Evolutionary conservation across 805 yeast genomes (phyloP).

Genomic region (Candida tallmaniae): DNA sequence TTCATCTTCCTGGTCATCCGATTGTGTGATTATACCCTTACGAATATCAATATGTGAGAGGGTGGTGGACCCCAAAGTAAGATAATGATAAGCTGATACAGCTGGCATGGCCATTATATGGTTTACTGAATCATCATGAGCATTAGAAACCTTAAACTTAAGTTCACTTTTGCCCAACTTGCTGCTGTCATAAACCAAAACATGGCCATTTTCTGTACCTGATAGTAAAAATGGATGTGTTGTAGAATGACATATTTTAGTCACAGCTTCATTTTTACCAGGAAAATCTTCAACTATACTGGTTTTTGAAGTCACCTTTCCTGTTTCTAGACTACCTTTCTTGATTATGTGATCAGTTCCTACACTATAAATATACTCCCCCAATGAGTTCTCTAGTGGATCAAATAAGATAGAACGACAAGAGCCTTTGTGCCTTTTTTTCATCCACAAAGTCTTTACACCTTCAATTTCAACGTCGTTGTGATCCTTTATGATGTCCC

Average conservation of each 20-base stretch:
- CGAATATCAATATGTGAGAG: conserved; percentile 75
- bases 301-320: conserved; percentile 65
- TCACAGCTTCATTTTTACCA: conserved; percentile 27
- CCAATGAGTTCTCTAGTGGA: conserved; percentile 40
- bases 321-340: conserved; percentile 65
- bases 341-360: conserved; percentile 82
- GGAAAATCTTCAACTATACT: conserved; percentile 17
- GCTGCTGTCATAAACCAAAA: conserved; percentile 59
- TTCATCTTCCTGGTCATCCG: conserved; percentile 94
- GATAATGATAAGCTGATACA: conserved; percentile 71
- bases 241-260: conserved; percentile 43
- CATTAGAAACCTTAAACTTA: conserved; percentile 45
- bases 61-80: conserved; percentile 80
- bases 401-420: conserved; percentile 72
- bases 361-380: conserved; percentile 56
- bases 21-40: conserved; percentile 57
- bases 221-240: conserved; percentile 48
- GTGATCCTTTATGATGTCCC: conserved; percentile 37
- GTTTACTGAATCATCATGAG: conserved; percentile 77
- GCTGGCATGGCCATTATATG: conserved; percentile 66
- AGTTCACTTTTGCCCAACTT: conserved; percentile 37
- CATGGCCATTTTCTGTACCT: conserved; percentile 68
- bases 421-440: conserved; percentile 86
- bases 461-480: conserved; percentile 20
- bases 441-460: conserved; percentile 61